These are phyloP conservation scores for Helminthosporium solani DNA, from an alignment of 2,329 filamentous ascomycete genomes.

Conservation along the genomic window DNA sequence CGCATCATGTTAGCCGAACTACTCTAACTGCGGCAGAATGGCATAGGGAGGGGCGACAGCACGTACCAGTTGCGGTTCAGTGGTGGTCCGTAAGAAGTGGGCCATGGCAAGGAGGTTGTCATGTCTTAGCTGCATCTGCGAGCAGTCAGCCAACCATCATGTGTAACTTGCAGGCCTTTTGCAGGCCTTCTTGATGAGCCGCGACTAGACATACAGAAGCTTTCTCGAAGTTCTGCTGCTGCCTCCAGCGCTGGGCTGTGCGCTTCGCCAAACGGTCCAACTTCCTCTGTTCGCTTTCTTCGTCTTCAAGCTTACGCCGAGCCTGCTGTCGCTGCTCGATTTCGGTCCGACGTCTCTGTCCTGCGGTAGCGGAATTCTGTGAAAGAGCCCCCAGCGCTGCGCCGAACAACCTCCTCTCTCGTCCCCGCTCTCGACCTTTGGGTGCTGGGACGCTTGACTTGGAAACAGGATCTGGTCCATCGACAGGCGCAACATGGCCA, in stretches of 20 bases:
- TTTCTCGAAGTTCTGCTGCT: conserved; percentile 75
- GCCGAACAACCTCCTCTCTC: conserved; percentile 83
- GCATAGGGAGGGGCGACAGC: not conserved
- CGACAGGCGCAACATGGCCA: conserved; percentile 23
- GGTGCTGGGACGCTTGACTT: conserved; percentile 36
- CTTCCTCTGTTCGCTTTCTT: conserved; percentile 68
- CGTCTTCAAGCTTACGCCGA: conserved; percentile 70
- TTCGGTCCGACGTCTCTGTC: conserved; percentile 70
- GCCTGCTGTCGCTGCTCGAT: conserved; percentile 81
- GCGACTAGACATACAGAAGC: conserved; percentile 59
- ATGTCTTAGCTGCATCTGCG: conserved; percentile 74
- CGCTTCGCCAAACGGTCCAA: conserved; percentile 66
- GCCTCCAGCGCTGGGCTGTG: conserved; percentile 60
- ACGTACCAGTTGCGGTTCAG: conserved; percentile 73
- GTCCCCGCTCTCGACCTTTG: conserved; percentile 71
- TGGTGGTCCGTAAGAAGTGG: conserved; percentile 69
- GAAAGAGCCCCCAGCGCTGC: conserved; percentile 76
- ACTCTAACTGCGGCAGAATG: not conserved
- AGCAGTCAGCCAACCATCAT: conserved; percentile 21
- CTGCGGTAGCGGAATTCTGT: conserved; percentile 63
- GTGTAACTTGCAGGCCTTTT: too few relatives aligned
- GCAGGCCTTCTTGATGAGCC: too few relatives aligned
- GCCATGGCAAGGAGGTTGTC: conserved; percentile 70
- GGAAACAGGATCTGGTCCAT: conserved; percentile 19
- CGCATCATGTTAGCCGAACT: conserved; percentile 25